These are phyloP conservation scores for Arthroderma sp. DNA, from an alignment of 2,329 filamentous ascomycete species.

Conservation along the genomic window DNA sequence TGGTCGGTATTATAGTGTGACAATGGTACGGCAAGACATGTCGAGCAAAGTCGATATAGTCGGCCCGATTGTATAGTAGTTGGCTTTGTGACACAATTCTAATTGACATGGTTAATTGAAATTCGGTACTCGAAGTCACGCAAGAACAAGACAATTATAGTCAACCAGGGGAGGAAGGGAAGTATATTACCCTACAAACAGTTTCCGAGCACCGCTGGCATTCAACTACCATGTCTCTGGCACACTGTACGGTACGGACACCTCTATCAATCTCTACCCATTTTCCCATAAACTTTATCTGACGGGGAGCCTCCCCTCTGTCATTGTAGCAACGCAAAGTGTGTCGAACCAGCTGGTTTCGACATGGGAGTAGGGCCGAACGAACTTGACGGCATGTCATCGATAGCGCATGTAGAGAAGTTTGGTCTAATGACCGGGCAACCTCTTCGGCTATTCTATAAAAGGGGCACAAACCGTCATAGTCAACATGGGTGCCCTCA, in stretches of 20 bases:
- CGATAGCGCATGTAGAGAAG: constrained; percentile 71
- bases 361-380: constrained; percentile 63
- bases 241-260: constrained; percentile 39
- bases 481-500: constrained; percentile 4
- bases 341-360: constrained; percentile 55
- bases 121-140: too few relatives aligned
- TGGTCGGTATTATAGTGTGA: constrained; percentile 17
- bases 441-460: constrained; percentile 63
- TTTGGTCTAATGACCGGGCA: constrained; percentile 68
- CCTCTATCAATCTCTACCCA: constrained; percentile 18
- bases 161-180: neutral
- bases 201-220: constrained; percentile 66
- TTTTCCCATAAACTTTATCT: constrained; percentile 13
- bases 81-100: constrained; percentile 89
- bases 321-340: constrained; percentile 75
- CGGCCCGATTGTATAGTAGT: constrained; percentile 55
- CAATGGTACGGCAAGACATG: constrained; percentile 62
- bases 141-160: too few relatives aligned
- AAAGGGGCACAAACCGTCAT: constrained; percentile 12
- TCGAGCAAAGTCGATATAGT: constrained; percentile 66
- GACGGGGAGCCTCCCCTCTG: constrained; percentile 8
- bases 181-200: constrained; percentile 62
- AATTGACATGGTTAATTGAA: constrained; percentile 4
- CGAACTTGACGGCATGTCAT: constrained; percentile 70
- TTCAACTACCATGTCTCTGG: constrained; percentile 71